Evolutionary conservation across 2,329 filamentous ascomycete species (phyloP).

Genomic region (Ilyonectria mors-panacis): DNA sequence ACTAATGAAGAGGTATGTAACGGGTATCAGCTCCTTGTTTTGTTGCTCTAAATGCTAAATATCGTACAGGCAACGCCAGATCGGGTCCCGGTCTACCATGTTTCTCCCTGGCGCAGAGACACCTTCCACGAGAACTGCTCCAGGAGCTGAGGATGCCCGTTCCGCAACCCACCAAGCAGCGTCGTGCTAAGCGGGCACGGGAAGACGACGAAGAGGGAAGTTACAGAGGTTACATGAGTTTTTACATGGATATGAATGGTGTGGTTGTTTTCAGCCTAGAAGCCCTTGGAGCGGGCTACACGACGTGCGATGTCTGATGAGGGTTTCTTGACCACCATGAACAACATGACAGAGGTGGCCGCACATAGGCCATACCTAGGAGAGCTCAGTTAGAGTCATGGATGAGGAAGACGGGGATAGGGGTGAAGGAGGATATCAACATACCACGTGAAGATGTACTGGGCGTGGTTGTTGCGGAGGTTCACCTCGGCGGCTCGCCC

Average conservation of each 20-base stretch:
- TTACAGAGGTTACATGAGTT: constrained; percentile 53
- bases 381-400: constrained; percentile 14
- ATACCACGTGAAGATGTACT: constrained; percentile 99
- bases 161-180: constrained; percentile 65
- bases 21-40: constrained; percentile 43
- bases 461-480: constrained; percentile 94
- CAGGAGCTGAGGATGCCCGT: constrained; percentile 84
- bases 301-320: constrained; percentile 79
- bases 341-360: constrained; percentile 95
- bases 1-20: constrained; percentile 83
- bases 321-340: constrained; percentile 93
- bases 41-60: constrained; percentile 47
- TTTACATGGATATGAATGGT: constrained; percentile 33
- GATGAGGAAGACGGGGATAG: constrained; percentile 8
- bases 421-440: constrained; percentile 50
- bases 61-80: constrained; percentile 80
- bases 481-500: constrained; percentile 91
- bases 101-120: constrained; percentile 90
- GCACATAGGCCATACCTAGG: constrained; percentile 86
- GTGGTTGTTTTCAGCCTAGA: constrained; percentile 39
- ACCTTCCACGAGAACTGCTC: constrained; percentile 85
- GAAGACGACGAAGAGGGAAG: constrained; percentile 54
- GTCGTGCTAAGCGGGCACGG: constrained; percentile 53
- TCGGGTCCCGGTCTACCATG: constrained; percentile 78
- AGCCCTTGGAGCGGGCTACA: constrained; percentile 60